Base-by-base conservation (phyloP, 106 monocot species). In the Posidonia australis region DNA sequence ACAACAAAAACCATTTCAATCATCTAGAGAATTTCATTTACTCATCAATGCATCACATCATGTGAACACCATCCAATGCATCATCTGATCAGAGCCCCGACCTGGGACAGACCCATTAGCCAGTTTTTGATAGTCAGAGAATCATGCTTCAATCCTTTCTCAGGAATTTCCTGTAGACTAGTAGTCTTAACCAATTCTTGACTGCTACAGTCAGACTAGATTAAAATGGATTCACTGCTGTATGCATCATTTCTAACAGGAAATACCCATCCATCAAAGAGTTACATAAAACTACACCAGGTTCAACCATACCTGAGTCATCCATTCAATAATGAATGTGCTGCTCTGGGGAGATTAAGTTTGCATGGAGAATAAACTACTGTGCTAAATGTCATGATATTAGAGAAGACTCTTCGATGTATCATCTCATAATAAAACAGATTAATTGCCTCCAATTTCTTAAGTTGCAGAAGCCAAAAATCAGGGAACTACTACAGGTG, bases 401-500 rank as follows among this genome's bases (percentile, higher is more conserved):
- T 22, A 36, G 53, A 30, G 48, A 47, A 27, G 48, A 67, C 10
- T 20, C 32, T 23, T 31, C 28, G 19, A 67, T 55, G 48, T 14
- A 49, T 20, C 73, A 73, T 73, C 44, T 58, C 58, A 45, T 10
- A 16, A 73, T 44, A 13, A 73, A 58, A n/a, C 42, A 55, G 5
- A 36, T 13, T 6, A 54, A 53, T 23, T 44, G 1, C 7, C 19
- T 30, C 32, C 41, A 44, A 17, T 54, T 64, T 1, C 64, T 64
- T 54, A 36, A 44, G 18, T 36, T 56, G 23, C 72, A 72, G 9
- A 64, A 43, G 9, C 64, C 72, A 64, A 36, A 30, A 17, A 72
- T 62, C 22, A 72, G 42, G 17, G 72, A 64, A n/a, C n/a, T n/a
- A 45, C 65, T 72, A 46, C 55, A 72, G 7, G 52, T 63, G 13